Conservation (phyloP, 192 early-diverging fungal species). For the Backusella tarrabulga region DNA sequence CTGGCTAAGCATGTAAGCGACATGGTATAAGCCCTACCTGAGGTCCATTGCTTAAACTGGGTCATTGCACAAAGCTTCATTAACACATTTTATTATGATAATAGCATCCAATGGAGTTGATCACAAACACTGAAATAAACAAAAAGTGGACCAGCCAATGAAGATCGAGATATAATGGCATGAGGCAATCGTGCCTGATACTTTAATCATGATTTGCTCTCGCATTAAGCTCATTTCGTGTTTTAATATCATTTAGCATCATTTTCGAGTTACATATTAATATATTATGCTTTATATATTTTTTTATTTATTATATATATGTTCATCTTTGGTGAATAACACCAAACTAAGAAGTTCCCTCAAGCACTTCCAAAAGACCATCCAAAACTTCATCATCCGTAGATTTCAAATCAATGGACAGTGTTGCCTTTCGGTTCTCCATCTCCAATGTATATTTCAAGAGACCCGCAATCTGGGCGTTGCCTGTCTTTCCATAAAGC, state of each 20-base stretch:
- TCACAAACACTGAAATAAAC: background rate
- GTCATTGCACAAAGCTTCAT: background rate
- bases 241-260: no score
- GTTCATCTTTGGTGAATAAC: background rate
- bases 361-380: background rate
- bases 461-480: constrained; percentile 52
- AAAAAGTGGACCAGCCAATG: background rate
- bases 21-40: background rate
- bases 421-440: constrained; percentile 25
- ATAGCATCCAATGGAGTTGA: background rate
- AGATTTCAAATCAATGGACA: constrained; percentile 56
- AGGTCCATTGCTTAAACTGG: background rate
- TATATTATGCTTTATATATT: no score
- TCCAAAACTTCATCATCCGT: constrained; percentile 52
- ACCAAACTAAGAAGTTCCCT: background rate
- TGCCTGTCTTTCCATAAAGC: constrained; percentile 54
- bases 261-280: no score
- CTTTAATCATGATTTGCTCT: no score
- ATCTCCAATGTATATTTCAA: constrained; percentile 38
- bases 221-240: no score
- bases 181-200: background rate
- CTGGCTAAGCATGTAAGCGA: no score
- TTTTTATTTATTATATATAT: background rate
- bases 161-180: background rate
- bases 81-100: background rate